Conservation (phyloP, 129 eudicot genomes). For the Lonicera japonica region DNA sequence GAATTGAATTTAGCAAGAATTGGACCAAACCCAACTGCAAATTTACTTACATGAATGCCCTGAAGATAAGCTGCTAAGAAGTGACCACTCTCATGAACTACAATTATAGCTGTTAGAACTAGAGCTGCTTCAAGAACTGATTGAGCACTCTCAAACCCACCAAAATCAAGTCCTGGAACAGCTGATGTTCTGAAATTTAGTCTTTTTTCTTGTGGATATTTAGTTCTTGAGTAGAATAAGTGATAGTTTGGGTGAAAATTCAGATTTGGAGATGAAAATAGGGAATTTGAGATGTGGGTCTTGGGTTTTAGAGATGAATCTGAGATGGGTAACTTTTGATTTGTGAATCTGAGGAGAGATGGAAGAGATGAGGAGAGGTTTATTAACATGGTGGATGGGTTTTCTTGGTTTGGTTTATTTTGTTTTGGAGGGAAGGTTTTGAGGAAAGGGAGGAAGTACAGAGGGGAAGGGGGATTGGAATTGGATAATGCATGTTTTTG, state of each 20-base stretch:
- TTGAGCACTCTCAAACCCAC: conserved; percentile 75
- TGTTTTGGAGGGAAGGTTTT: conserved; percentile 16
- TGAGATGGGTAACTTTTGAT: conserved; percentile 22
- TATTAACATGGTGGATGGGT: conserved; percentile 44
- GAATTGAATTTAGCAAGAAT: conserved; percentile 84
- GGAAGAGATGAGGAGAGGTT: conserved; percentile 38
- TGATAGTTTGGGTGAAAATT: conserved; percentile 24
- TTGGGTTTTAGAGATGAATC: conserved; percentile 24
- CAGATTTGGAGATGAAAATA: conserved; percentile 23
- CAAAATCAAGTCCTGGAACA: conserved; percentile 48
- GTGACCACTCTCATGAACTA: conserved; percentile 95
- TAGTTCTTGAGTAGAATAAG: conserved; percentile 9
- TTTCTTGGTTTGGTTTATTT: conserved; percentile 13
- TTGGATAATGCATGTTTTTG: conserved; percentile 43
- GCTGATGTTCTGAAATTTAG: conserved; percentile 31
- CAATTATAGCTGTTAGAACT: conserved; percentile 77
- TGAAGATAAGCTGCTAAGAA: conserved; percentile 86
- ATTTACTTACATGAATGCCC: conserved; percentile 94
- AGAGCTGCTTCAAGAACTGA: conserved; percentile 78
- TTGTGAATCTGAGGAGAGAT: conserved; percentile 20
- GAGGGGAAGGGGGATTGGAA: conserved; percentile 8
- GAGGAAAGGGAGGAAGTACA: background rate
- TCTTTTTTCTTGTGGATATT: conserved; percentile 12
- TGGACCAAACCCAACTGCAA: conserved; percentile 97
- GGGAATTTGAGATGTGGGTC: conserved; percentile 27